Percentiles rank a stretch among this genome's conserved stretches.
phyloP scores from a whole-genome alignment of 371 early-diverging fungal genomes.

The Lichtheimia corymbifera region DNA sequence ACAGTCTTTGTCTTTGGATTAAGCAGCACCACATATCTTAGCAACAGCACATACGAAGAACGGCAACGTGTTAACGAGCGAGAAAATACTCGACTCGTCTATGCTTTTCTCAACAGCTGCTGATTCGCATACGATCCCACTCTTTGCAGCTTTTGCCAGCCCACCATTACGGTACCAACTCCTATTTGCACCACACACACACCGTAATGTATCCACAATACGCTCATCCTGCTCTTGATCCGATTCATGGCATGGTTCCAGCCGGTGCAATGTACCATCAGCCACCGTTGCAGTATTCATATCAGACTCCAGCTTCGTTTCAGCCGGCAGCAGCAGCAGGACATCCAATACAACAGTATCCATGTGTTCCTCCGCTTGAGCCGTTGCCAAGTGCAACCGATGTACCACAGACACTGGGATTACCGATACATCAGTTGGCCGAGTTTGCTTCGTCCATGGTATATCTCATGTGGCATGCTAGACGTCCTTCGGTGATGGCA shows the following conservation, averaged over 20 bases:
- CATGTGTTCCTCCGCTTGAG: conserved; percentile 22
- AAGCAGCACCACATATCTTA: no score
- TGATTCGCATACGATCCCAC: no score
- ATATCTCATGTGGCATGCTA: conserved; percentile 65
- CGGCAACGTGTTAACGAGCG: no score
- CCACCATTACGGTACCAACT: no score
- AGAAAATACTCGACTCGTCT: no score
- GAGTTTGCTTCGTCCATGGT: conserved; percentile 71
- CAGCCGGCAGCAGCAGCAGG: neutral
- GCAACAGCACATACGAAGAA: no score
- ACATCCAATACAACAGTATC: conserved; percentile 15
- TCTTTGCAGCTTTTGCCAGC: no score
- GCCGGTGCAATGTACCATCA: conserved; percentile 23
- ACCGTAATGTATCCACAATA: conserved; percentile 14
- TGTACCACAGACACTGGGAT: conserved; percentile 24
- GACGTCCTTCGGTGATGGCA: conserved; percentile 51
- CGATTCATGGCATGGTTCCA: conserved; percentile 6
- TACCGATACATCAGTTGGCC: conserved; percentile 52
- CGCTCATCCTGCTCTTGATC: conserved; percentile 14
- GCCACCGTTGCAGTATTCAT: conserved; percentile 5
- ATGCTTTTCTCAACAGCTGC: no score
- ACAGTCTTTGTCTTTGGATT: no score
- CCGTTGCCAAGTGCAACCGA: conserved; percentile 42
- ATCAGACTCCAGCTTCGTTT: neutral
- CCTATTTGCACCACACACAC: no score